phyloP scores from a whole-genome alignment of 1,284 basidiomycete genomes.

The Fomitopsis betulina region DNA sequence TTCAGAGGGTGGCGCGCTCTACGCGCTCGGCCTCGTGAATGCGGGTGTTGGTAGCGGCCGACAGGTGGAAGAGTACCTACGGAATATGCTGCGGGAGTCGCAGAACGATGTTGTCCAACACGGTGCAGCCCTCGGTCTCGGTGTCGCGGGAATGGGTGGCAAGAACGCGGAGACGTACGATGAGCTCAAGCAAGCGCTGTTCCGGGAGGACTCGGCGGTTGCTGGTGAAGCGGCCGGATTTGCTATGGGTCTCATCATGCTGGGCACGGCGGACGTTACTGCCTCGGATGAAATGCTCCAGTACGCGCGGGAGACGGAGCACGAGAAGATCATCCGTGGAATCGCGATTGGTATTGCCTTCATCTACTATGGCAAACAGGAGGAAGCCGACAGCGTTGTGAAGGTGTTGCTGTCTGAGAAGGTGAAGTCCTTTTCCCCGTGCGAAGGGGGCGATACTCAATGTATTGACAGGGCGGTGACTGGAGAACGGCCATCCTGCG shows the following conservation, averaged over 20 bases:
- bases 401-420: slow-evolving; percentile 79
- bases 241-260: slow-evolving; percentile 95
- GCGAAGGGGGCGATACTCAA: slow-evolving; percentile 55
- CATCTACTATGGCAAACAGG: slow-evolving; percentile 87
- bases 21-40: slow-evolving; percentile 92
- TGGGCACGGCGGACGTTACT: slow-evolving; percentile 79
- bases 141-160: slow-evolving; percentile 90
- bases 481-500: slow-evolving; percentile 63
- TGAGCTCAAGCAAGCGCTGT: slow-evolving; percentile 82
- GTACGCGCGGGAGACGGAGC: slow-evolving; percentile 93
- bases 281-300: slow-evolving; percentile 89
- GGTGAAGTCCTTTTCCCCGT: slow-evolving; percentile 39
- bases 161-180: slow-evolving; percentile 88
- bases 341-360: slow-evolving; percentile 89
- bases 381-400: slow-evolving; percentile 80
- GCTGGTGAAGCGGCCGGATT: slow-evolving; percentile 93
- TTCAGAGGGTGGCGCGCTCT: slow-evolving; percentile 91
- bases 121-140: slow-evolving; percentile 90
- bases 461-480: not conserved
- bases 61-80: slow-evolving; percentile 69
- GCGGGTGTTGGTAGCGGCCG: slow-evolving; percentile 77
- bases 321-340: slow-evolving; percentile 97
- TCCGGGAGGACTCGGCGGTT: slow-evolving; percentile 83
- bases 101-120: slow-evolving; percentile 89
- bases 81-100: slow-evolving; percentile 70